Evolutionary conservation across 768 basidiomycete genomes (phyloP), one percentile per base, ranked within the genome.

Genomic region (Termitomyces sp.): DNA sequence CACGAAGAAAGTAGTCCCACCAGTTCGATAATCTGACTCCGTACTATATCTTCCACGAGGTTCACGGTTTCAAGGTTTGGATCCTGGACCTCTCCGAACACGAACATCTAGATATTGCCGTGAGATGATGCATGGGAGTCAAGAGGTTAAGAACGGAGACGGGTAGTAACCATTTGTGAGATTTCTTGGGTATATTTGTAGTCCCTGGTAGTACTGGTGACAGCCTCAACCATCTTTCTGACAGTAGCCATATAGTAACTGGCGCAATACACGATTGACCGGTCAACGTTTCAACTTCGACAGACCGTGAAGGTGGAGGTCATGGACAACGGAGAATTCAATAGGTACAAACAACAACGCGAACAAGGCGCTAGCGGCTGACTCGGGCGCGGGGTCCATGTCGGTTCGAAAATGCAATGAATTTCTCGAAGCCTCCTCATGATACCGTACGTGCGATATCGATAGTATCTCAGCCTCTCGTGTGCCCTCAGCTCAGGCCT

Each of bases 121-220:
- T 55, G 24, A 48, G 55, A 35, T 44, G 15, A 35, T 51, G 40
- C 56, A 42, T 59, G 22, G 16, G 28, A 28, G 44, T 36, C 40
- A 16, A 20, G 39, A 15, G 42, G 44, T 33, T 38, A 16, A 20
- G 40, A 15, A 48, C 24, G 22, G 24, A 9, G 33, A 15, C 39
- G 44, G 28, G 57, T 11, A 65, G 76, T 39, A 49, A 91, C 92
- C 95, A 97, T 97, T 74, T 96, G 94, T 8, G 92, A 91, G 32
- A 97, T 97, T 75, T 97, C 95, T 62, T 90, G 89, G 1, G 84
- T 84, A 71, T 96, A 97, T 65, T 92, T 93, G 83, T 95, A 96
- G 63, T 92, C 91, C 63, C 83, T 70, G 42, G 70, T 58, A 40
- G 40, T 66, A 44, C 63, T 68, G 36, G 59, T 49, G 4, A 44